Conservation (phyloP, 2,329 filamentous ascomycete species). For the Fusarium poae region DNA sequence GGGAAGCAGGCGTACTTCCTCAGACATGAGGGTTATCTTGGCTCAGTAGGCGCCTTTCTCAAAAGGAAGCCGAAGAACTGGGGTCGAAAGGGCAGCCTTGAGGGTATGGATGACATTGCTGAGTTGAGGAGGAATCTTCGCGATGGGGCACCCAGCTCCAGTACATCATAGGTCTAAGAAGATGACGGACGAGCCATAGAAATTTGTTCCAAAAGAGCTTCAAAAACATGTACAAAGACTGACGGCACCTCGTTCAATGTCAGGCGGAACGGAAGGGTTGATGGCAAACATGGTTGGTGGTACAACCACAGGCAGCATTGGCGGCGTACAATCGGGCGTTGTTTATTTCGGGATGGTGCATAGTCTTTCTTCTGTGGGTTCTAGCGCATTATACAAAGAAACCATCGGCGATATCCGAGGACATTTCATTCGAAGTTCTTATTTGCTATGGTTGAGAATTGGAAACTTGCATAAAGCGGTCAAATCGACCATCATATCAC, state of each 20-base stretch:
- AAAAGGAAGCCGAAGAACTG: constrained; percentile 92
- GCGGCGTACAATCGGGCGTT: constrained; percentile 38
- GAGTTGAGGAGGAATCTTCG: constrained; percentile 49
- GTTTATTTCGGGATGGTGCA: constrained; percentile 23
- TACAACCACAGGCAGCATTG: constrained; percentile 21
- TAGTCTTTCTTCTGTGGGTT: constrained; percentile 20
- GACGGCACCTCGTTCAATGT: background rate
- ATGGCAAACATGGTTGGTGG: constrained; percentile 8
- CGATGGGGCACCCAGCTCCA: constrained; percentile 28
- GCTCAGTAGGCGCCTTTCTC: constrained; percentile 92
- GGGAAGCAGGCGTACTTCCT: constrained; percentile 96
- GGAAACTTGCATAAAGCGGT: constrained; percentile 3
- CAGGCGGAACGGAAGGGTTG: background rate
- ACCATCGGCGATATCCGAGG: background rate
- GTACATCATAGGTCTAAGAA: constrained; percentile 14
- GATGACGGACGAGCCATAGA: background rate
- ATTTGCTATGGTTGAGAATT: constrained; percentile 1
- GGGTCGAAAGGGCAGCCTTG: constrained; percentile 85
- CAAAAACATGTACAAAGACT: constrained; percentile 5
- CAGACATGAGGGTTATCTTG: constrained; percentile 94
- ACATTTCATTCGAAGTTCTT: background rate
- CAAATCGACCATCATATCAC: background rate
- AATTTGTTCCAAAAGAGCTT: background rate
- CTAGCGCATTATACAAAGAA: constrained; percentile 23
- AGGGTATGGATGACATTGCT: constrained; percentile 59